Base-by-base conservation (phyloP, 2,329 filamentous ascomycete genomes). In the Trichoderma sp. region DNA sequence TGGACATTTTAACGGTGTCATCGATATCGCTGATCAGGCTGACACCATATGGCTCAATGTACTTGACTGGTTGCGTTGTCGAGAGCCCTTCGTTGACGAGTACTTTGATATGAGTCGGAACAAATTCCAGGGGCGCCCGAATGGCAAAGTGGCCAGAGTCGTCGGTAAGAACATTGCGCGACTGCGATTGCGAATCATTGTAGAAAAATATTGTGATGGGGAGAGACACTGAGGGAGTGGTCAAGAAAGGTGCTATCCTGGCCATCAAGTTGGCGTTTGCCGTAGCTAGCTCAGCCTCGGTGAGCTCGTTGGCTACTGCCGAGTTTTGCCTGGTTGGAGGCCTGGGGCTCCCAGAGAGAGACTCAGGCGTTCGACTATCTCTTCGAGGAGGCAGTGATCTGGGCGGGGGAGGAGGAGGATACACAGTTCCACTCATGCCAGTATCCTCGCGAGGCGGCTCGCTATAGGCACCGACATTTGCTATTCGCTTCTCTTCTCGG, bases 1-100 rank as follows among this genome's bases (percentile, higher is more conserved):
- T 96, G 24, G 96, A 97, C 75, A 94, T 91, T 79, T 99, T 99
- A 77, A 99, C 91, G 0, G 96, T 99, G 79, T 99, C 96, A 76
- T 99, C 96, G 72, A 99, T 96, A 77, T 99, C 96, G 77, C 93
- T 98, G 78, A 99, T 98, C 70, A 99, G 77, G 78, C 94, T 98
- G 71, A 99, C 87, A 52, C 96, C 96, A 27, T 83, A 84, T 0
- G 92, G 88, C 70, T 95, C 91, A 4, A 91, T 94, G 62, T 98
- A 83, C 52, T 88, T 85, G 56, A 99, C 86, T 68, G 92, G 87
- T 72, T 96, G 91, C 1, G 91, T 93, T 0, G 90, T 90, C 19
- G 94, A 97, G 4, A 99, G 84, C 69, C 90, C 87, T 76, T 97
- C 94, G 14, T 91, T 94, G 6, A 93, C 95, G 21, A 99, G 82